Percentiles rank a stretch among this genome's conserved stretches.
phyloP scores from a whole-genome alignment of 1,139 yeast genomes.

The Nakaseomyces bracarensis region DNA sequence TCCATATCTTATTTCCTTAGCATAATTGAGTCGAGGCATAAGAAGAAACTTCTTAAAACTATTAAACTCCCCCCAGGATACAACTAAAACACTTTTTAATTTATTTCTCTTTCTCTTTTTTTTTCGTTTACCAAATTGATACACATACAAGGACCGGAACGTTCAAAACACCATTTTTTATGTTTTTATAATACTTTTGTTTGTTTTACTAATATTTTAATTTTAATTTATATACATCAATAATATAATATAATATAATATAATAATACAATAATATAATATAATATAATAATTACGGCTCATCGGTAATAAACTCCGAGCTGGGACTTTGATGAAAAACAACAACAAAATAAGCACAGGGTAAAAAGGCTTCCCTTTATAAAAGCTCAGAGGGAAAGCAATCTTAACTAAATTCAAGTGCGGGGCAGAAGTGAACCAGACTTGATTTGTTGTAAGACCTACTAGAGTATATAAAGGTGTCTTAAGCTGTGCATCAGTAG shows the following conservation, averaged over 20 bases:
- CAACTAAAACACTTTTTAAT: too few species aligned
- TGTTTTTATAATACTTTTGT: background rate
- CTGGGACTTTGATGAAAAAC: background rate
- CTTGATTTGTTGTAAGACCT: too few species aligned
- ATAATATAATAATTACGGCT: background rate
- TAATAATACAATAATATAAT: background rate
- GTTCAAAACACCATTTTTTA: too few species aligned
- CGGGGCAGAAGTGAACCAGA: too few species aligned
- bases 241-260: slow-evolving; percentile 2
- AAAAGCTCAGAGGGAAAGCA: background rate
- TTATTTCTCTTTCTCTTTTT: background rate
- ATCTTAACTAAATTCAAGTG: background rate
- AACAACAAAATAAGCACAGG: background rate
- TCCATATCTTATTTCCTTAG: too few species aligned
- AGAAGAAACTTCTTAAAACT: too few species aligned
- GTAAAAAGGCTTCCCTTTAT: background rate
- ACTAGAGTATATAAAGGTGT: too few species aligned
- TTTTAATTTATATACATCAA: slow-evolving; percentile 1
- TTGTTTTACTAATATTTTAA: too few species aligned
- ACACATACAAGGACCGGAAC: background rate
- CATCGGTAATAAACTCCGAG: slow-evolving; percentile 4
- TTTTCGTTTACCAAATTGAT: background rate
- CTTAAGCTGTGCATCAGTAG: too few species aligned
- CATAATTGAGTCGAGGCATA: too few species aligned
- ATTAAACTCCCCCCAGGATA: too few species aligned